phyloP scores from a whole-genome alignment of 805 yeast genomes.

The Cyberlindnera subsufficiens region DNA sequence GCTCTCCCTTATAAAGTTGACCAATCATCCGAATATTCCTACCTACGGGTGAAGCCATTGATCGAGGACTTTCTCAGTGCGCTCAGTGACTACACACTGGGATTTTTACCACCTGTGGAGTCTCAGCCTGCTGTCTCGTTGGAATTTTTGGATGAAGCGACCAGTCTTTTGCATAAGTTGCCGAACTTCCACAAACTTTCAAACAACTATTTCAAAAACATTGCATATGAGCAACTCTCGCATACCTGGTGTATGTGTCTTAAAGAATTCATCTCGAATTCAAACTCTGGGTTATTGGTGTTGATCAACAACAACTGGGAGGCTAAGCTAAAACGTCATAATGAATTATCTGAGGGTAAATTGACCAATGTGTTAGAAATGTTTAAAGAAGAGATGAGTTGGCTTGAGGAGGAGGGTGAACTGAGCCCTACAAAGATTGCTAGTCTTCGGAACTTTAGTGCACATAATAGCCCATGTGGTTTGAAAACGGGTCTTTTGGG shows the following conservation, averaged over 20 bases:
- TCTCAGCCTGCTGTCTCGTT: slow-evolving; percentile 44
- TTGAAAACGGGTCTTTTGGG: slow-evolving; percentile 5
- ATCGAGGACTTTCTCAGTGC: slow-evolving; percentile 66
- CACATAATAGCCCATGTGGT: slow-evolving; percentile 19
- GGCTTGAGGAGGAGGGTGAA: slow-evolving; percentile 18
- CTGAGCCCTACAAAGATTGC: slow-evolving; percentile 8
- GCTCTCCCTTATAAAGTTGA: slow-evolving; percentile 76
- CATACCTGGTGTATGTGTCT: slow-evolving; percentile 50
- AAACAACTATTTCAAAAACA: slow-evolving; percentile 34
- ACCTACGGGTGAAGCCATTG: slow-evolving; percentile 60
- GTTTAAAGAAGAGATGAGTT: slow-evolving; percentile 32
- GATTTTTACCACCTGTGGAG: slow-evolving; percentile 69
- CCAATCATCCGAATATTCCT: slow-evolving; percentile 67
- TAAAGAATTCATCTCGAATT: slow-evolving; percentile 22
- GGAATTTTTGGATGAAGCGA: slow-evolving; percentile 56
- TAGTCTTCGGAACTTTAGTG: slow-evolving; percentile 16
- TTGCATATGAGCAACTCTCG: slow-evolving; percentile 58
- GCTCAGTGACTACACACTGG: slow-evolving; percentile 67
- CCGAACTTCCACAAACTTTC: slow-evolving; percentile 56
- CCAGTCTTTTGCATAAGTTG: slow-evolving; percentile 51
- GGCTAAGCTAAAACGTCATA: slow-evolving; percentile 37
- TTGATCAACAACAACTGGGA: slow-evolving; percentile 34
- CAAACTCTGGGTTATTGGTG: slow-evolving; percentile 21
- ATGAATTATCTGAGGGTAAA: slow-evolving; percentile 36
- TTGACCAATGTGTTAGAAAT: slow-evolving; percentile 39